Conservation (phyloP, 192 early-diverging fungal species). For the Coemansia sp. region DNA sequence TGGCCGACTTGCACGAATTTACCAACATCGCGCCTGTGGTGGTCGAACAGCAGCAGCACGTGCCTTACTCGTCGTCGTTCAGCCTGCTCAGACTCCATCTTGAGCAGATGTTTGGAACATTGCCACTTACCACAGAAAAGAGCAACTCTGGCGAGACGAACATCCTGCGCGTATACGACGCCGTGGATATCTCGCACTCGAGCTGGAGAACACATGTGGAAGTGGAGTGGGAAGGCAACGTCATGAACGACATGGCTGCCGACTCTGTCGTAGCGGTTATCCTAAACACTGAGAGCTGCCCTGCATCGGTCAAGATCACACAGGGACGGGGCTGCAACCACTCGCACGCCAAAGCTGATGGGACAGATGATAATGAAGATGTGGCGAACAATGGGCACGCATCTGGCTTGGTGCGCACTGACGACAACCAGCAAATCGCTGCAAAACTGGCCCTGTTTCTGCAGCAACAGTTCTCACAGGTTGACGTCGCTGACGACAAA, state of each 20-base stretch:
- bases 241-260: conserved; percentile 93
- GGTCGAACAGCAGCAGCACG: conserved; percentile 73
- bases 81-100: conserved; percentile 85
- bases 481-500: conserved; percentile 17
- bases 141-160: conserved; percentile 19
- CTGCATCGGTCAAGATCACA: conserved; percentile 80
- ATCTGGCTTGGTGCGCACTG: conserved; percentile 16
- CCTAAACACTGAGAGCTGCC: conserved; percentile 79
- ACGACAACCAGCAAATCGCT: conserved; percentile 16
- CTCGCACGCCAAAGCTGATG: not conserved
- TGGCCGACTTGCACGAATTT: conserved; percentile 78
- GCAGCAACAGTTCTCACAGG: conserved; percentile 44
- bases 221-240: conserved; percentile 89
- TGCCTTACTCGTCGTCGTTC: conserved; percentile 75
- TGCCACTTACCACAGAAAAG: conserved; percentile 32
- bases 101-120: conserved; percentile 89
- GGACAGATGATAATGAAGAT: not conserved
- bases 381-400: not conserved
- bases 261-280: conserved; percentile 89
- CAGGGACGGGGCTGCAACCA: conserved; percentile 36
- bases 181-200: conserved; percentile 68
- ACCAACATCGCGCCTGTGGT: conserved; percentile 74
- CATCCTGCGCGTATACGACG: conserved; percentile 64
- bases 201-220: conserved; percentile 58
- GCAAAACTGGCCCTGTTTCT: conserved; percentile 36